Evolutionary conservation across 1,284 basidiomycete genomes (phyloP).

Genomic region (Trametes sp.): DNA sequence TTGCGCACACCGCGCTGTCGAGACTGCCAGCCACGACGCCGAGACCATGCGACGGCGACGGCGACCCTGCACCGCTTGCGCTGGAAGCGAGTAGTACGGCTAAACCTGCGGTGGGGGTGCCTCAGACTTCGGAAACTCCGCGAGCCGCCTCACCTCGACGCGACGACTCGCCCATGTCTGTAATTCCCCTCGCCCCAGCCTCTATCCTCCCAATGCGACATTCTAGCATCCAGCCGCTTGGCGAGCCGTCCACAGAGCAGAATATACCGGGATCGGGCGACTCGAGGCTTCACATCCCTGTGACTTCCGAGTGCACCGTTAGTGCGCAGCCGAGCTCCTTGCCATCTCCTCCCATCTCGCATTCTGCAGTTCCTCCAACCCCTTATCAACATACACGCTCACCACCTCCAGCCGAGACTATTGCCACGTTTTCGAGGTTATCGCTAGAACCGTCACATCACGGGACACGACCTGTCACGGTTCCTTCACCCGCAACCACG

Average conservation of each 20-base stretch:
- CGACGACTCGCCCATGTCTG: background rate
- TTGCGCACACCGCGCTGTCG: no score
- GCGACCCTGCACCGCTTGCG: background rate
- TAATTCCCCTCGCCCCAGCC: background rate
- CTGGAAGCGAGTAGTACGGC: background rate
- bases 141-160: background rate
- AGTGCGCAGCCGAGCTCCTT: conserved; percentile 7
- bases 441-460: conserved; percentile 19
- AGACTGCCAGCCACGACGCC: no score
- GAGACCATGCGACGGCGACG: no score
- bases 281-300: background rate
- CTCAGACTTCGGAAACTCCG: background rate
- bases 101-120: background rate
- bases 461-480: conserved; percentile 7
- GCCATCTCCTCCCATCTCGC: conserved; percentile 1
- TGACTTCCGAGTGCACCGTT: background rate
- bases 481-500: background rate
- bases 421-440: conserved; percentile 1
- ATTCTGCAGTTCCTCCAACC: background rate
- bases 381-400: background rate
- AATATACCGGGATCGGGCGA: background rate
- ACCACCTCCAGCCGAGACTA: background rate
- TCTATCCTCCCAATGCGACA: background rate
- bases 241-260: background rate
- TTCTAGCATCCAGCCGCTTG: background rate